These are phyloP conservation scores for Dipodascopsis uninucleata DNA, from an alignment of 805 yeast genomes.

Conservation along the genomic window DNA sequence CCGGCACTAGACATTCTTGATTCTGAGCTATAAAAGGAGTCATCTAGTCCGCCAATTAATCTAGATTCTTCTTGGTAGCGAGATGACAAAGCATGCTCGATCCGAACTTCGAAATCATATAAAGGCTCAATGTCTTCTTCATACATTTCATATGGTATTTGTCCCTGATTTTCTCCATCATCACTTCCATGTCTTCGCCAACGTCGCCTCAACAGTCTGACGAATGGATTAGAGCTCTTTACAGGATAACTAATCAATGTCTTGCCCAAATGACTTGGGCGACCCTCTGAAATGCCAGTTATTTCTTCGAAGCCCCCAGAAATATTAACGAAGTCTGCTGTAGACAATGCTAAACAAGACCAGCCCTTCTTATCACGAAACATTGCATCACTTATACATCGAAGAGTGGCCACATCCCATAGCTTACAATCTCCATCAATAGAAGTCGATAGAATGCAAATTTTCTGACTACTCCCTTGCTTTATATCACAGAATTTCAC, in stretches of 20 bases:
- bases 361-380: constrained; percentile 20
- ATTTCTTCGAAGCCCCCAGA: no score
- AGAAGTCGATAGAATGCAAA: constrained; percentile 18
- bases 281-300: no score
- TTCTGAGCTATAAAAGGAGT: no score
- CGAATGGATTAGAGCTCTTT: constrained; percentile 17
- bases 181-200: not conserved
- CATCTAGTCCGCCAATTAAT: no score
- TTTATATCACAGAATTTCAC: constrained; percentile 16
- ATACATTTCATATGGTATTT: constrained; percentile 8
- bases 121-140: constrained; percentile 8
- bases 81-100: no score
- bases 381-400: constrained; percentile 11
- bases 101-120: constrained; percentile 5
- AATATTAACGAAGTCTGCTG: constrained; percentile 14
- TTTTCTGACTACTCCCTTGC: constrained; percentile 1
- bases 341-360: constrained; percentile 10
- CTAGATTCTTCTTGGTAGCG: no score
- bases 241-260: constrained; percentile 7
- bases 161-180: no score
- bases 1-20: no score
- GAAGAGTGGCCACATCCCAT: constrained; percentile 35
- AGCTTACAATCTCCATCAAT: constrained; percentile 34
- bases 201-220: constrained; percentile 1
- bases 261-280: not conserved